Percentiles rank a stretch among this genome's conserved stretches.
Conservation (phyloP, 805 yeast genomes). For the Ogataea paradorogensis region DNA sequence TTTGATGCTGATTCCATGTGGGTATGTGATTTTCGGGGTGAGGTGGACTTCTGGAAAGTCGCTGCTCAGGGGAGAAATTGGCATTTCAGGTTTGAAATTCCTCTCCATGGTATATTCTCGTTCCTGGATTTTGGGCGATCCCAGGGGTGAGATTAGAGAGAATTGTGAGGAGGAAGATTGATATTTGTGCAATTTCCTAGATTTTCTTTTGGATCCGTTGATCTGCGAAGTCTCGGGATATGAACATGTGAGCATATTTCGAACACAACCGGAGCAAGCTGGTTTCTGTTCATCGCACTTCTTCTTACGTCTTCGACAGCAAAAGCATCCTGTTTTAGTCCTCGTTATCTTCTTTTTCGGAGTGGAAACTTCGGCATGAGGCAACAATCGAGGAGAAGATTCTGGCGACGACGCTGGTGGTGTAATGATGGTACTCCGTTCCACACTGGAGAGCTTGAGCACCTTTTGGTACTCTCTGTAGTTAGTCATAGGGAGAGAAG, state of each 20-base stretch:
- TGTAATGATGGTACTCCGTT: conserved; percentile 13
- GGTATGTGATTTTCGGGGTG: conserved; percentile 7
- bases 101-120: conserved; percentile 8
- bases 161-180: not conserved
- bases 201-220: conserved; percentile 14
- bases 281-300: conserved; percentile 37
- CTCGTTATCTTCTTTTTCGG: conserved; percentile 32
- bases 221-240: conserved; percentile 29
- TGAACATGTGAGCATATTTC: conserved; percentile 34
- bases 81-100: not conserved
- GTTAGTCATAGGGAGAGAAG: conserved; percentile 22
- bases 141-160: conserved; percentile 25
- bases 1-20: conserved; percentile 23
- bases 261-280: conserved; percentile 34
- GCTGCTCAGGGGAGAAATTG: not conserved
- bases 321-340: conserved; percentile 38
- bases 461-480: conserved; percentile 35
- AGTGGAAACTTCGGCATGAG: conserved; percentile 5
- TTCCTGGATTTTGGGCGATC: conserved; percentile 25
- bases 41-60: conserved; percentile 3
- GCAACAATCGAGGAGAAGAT: conserved; percentile 19
- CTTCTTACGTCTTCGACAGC: conserved; percentile 38
- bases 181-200: conserved; percentile 3
- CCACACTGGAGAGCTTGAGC: conserved; percentile 22
- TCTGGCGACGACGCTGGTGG: conserved; percentile 24